Percentiles rank a stretch among this genome's conserved stretches.
Evolutionary conservation across 2,329 filamentous ascomycete species (phyloP).

Genomic region (Colletotrichum sp.): DNA sequence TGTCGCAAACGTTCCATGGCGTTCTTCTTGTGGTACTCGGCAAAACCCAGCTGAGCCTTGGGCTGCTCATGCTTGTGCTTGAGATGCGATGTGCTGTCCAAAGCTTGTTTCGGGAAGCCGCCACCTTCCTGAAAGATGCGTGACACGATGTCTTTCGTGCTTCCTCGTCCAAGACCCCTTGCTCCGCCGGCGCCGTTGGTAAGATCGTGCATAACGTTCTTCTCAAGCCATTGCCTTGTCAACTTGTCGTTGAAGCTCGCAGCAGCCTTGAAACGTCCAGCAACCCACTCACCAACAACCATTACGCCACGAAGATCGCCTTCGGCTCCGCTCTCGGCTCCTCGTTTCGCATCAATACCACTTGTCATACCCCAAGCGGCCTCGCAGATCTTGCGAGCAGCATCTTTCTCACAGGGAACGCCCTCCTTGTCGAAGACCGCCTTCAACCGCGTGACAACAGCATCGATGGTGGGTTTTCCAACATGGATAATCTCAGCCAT

Average conservation of each 20-base stretch:
- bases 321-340: constrained; percentile 70
- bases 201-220: constrained; percentile 71
- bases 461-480: constrained; percentile 85
- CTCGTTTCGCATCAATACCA: constrained; percentile 71
- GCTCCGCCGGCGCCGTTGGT: constrained; percentile 74
- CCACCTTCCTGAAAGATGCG: constrained; percentile 82
- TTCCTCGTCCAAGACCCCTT: constrained; percentile 74
- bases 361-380: constrained; percentile 80
- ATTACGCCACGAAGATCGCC: constrained; percentile 82
- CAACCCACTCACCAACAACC: constrained; percentile 89
- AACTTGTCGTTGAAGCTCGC: constrained; percentile 51
- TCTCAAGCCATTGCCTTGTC: constrained; percentile 79
- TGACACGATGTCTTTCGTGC: constrained; percentile 74
- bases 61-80: constrained; percentile 56
- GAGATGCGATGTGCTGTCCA: constrained; percentile 36
- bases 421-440: constrained; percentile 87
- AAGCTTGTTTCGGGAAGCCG: constrained; percentile 70
- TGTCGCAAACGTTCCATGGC: constrained; percentile 75
- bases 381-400: constrained; percentile 83
- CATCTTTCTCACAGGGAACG: constrained; percentile 87
- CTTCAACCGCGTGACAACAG: constrained; percentile 82
- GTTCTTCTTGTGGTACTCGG: constrained; percentile 74
- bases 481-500: constrained; percentile 92
- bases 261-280: constrained; percentile 67
- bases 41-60: constrained; percentile 68